Base-by-base conservation (phyloP, 2,329 filamentous ascomycete genomes). In the Dactylellina haptotyla region DNA sequence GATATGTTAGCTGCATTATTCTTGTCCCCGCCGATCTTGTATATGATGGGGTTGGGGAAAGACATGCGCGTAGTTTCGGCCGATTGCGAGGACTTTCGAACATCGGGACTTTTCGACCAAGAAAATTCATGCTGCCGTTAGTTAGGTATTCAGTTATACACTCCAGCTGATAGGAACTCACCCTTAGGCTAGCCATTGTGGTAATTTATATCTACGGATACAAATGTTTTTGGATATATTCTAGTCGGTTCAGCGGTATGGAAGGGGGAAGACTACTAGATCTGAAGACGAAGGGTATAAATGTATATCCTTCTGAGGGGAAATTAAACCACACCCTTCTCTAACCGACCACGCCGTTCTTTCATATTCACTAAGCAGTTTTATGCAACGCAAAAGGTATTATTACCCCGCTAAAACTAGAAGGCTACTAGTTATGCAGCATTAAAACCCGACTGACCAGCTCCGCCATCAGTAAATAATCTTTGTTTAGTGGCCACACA, bases 41-140 rank as follows among this genome's bases (percentile, higher is more conserved):
- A n/a, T 41, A 12, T 8, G 14, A n/a, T 5, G 37, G 14, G 32
- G 43, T 20, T 10, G 34, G 37, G 54, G 46, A 46, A 41, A 20
- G 37, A 58, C 61, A 59, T 73, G 56, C 69, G 69, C 69, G 37
- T 73, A 73, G 48, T 73, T 73, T 43, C 69, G 69, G 58, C 69
- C 69, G 9, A 73, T 73, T 25, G 69, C 69, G n/a, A 73, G 54
- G 18, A 73, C 34, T 62, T 73, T 73, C 2, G 69, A 73, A 51
- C 69, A 73, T 16, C 69, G 69, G 30, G 59, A 51, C 69, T 73
- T 58, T 34, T 32, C 20, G 25, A 45, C 23, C 8, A 10, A 28
- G 16, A 46, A 34, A 26, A 56, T 37, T 14, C 26, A 14, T 14
- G 20, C 12, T 23, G 25, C 10, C 6, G n/a, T 64, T 43, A 54